Percentiles rank a stretch among this genome's conserved stretches.
Conservation (phyloP, 257 asterid genomes). For the Scutellaria barbata region DNA sequence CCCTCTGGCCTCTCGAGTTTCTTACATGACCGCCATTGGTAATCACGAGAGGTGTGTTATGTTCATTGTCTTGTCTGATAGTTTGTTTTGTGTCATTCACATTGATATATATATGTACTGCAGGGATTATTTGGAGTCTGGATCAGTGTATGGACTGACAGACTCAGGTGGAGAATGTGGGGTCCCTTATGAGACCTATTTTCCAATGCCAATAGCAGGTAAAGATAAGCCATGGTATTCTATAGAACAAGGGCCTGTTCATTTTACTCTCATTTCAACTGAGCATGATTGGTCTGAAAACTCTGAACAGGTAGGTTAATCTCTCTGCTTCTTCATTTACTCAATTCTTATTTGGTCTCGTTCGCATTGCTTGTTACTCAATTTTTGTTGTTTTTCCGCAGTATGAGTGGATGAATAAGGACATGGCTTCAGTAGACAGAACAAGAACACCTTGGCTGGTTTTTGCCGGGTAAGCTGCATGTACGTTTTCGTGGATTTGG, state of each 20-base stretch:
- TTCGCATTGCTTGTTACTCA: not conserved
- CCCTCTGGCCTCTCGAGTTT: conserved; percentile 66
- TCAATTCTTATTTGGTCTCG: not conserved
- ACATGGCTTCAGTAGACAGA: conserved; percentile 74
- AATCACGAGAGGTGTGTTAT: conserved; percentile 74
- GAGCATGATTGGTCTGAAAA: conserved; percentile 65
- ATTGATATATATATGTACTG: not conserved
- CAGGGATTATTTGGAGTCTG: conserved; percentile 67
- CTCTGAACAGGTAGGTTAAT: conserved; percentile 35
- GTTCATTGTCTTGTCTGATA: not conserved
- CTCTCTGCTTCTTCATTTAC: not conserved
- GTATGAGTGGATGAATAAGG: conserved; percentile 80
- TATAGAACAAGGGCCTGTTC: conserved; percentile 78
- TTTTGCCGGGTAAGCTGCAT: conserved; percentile 66
- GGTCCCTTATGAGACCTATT: conserved; percentile 83
- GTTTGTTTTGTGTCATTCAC: not conserved
- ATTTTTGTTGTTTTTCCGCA: conserved; percentile 5
- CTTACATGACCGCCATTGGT: conserved; percentile 96
- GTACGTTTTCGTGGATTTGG: too few relatives aligned
- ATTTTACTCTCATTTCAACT: conserved; percentile 81
- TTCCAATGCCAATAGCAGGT: conserved; percentile 77
- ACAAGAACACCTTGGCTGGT: conserved; percentile 82
- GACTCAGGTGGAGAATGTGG: conserved; percentile 99
- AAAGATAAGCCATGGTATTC: conserved; percentile 95
- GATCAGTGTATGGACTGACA: conserved; percentile 64